phyloP scores from a whole-genome alignment of 495 filamentous ascomycete genomes.

The Rostrohypoxylon terebratum region DNA sequence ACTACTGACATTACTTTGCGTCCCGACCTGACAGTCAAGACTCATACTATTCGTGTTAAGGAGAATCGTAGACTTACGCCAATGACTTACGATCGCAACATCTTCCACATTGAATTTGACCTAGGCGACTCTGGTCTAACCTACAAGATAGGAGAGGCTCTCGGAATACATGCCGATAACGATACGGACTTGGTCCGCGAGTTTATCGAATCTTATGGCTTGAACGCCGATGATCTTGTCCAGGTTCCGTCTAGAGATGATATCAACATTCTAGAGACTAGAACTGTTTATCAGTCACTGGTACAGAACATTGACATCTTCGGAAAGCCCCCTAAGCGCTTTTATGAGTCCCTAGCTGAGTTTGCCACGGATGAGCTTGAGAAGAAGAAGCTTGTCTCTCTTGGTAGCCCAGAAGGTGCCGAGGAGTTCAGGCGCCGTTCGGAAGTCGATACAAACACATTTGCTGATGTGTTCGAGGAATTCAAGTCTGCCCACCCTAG shows the following conservation, averaged over 20 bases:
- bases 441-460: conserved; percentile 94
- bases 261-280: conserved; percentile 78
- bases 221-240: conserved; percentile 84
- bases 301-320: conserved; percentile 97
- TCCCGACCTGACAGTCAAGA: conserved; percentile 87
- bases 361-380: conserved; percentile 86
- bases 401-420: conserved; percentile 86
- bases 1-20: conserved; percentile 77
- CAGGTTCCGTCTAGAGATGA: conserved; percentile 92
- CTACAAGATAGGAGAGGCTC: conserved; percentile 98
- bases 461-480: conserved; percentile 87
- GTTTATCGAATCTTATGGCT: conserved; percentile 90
- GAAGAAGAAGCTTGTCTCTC: conserved; percentile 78
- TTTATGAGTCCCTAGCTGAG: conserved; percentile 92
- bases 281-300: conserved; percentile 93
- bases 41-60: conserved; percentile 87
- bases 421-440: conserved; percentile 93
- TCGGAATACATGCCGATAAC: conserved; percentile 96
- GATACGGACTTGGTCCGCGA: conserved; percentile 78
- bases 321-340: conserved; percentile 94
- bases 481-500: conserved; percentile 88
- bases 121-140: conserved; percentile 88
- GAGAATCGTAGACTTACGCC: conserved; percentile 95
- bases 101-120: conserved; percentile 99
- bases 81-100: conserved; percentile 91